Percentiles rank a stretch among this genome's conserved stretches.
Conservation (phyloP, 164 flowering plant species). For the Nelumbo lutea region DNA sequence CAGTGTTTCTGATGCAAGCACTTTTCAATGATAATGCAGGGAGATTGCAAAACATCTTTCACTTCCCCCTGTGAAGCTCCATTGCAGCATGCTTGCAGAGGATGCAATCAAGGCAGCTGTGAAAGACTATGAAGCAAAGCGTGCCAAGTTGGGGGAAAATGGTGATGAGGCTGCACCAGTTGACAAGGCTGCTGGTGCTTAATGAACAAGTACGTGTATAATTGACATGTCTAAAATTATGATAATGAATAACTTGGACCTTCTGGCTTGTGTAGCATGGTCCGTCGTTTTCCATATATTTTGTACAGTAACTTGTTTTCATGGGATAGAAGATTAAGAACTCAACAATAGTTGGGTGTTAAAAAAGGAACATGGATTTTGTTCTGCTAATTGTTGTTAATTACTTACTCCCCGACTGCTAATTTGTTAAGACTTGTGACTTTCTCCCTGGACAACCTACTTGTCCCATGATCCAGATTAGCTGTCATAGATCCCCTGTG, state of each 20-base stretch:
- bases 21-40: slow-evolving; percentile 29
- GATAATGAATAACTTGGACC: too few relatives aligned
- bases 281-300: not conserved
- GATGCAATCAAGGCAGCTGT: slow-evolving; percentile 98
- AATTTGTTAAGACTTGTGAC: too few relatives aligned
- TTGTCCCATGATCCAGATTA: too few relatives aligned
- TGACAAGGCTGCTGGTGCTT: slow-evolving; percentile 50
- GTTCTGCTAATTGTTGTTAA: too few relatives aligned
- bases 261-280: too few relatives aligned
- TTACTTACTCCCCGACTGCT: too few relatives aligned
- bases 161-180: slow-evolving; percentile 20
- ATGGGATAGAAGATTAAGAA: too few relatives aligned
- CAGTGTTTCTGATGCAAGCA: not conserved
- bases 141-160: slow-evolving; percentile 24
- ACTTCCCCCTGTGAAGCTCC: slow-evolving; percentile 95
- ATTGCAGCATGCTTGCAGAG: slow-evolving; percentile 99
- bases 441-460: too few relatives aligned
- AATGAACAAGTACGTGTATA: not conserved
- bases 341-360: too few relatives aligned
- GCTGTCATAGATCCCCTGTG: too few relatives aligned
- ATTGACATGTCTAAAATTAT: too few relatives aligned
- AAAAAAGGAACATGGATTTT: too few relatives aligned
- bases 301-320: not conserved
- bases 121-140: slow-evolving; percentile 74
- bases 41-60: slow-evolving; percentile 96